Evolutionary conservation across 106 monocot genomes (phyloP).

Genomic region (Dendrobium officinale): DNA sequence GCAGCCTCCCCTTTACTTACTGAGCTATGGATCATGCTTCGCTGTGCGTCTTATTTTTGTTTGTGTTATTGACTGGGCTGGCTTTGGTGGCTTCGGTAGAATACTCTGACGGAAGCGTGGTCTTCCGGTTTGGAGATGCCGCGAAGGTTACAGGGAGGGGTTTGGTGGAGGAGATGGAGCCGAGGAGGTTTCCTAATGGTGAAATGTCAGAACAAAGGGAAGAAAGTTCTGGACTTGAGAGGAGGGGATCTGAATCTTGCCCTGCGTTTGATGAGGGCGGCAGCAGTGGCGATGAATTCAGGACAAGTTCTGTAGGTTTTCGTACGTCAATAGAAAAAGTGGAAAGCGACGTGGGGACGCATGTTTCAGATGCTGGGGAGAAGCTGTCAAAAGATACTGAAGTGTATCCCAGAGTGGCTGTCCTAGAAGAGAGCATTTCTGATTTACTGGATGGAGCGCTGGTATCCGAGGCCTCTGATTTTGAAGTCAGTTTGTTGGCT

Average conservation of each 20-base stretch:
- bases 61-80: constrained; percentile 10
- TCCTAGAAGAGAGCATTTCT: background rate
- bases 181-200: background rate
- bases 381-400: background rate
- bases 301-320: background rate
- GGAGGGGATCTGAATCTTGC: background rate
- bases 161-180: constrained; percentile 1
- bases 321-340: background rate
- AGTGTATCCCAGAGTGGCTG: background rate
- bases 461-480: background rate
- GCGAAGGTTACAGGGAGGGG: constrained; percentile 3
- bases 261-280: background rate
- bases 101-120: constrained; percentile 55
- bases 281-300: background rate
- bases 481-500: too few species aligned
- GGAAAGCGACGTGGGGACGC: background rate
- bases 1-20: background rate
- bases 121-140: constrained; percentile 41
- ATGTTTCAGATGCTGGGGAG: background rate
- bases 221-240: constrained; percentile 6
- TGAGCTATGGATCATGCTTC: background rate
- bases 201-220: background rate
- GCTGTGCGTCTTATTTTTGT: background rate
- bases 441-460: background rate
- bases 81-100: constrained; percentile 36